Evolutionary conservation across 1,139 yeast species (phyloP).

Genomic region (Kodamaea arcana): DNA sequence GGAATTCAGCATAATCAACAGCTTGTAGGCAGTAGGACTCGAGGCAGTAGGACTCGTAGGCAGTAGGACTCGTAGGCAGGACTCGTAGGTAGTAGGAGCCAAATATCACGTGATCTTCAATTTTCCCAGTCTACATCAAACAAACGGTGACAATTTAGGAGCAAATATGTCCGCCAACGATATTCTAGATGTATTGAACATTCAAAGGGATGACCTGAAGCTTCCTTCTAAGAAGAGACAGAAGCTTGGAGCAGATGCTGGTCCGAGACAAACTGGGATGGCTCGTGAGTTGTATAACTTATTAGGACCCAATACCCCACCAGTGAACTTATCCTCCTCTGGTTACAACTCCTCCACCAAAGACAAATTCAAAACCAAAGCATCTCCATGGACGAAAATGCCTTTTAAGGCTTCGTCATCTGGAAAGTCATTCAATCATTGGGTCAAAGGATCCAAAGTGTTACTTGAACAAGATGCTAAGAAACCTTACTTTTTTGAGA

Average conservation of each 20-base stretch:
- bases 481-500: slow-evolving; percentile 67
- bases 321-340: slow-evolving; percentile 53
- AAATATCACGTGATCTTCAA: slow-evolving; percentile 1
- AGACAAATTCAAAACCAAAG: slow-evolving; percentile 62
- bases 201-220: slow-evolving; percentile 41
- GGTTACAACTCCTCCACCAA: slow-evolving; percentile 48
- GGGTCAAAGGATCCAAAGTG: slow-evolving; percentile 79
- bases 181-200: slow-evolving; percentile 73
- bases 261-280: slow-evolving; percentile 66
- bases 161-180: slow-evolving; percentile 52
- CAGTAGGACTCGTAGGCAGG: no score
- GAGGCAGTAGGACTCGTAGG: no score
- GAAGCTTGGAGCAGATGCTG: slow-evolving; percentile 19
- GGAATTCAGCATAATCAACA: no score
- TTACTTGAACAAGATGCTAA: slow-evolving; percentile 33
- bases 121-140: no score
- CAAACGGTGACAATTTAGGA: no score
- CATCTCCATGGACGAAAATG: slow-evolving; percentile 78
- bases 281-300: slow-evolving; percentile 85
- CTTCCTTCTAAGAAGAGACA: slow-evolving; percentile 41
- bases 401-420: slow-evolving; percentile 52
- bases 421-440: slow-evolving; percentile 57
- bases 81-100: no score
- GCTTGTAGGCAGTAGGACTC: no score
- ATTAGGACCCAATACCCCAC: slow-evolving; percentile 90